phyloP scores from a whole-genome alignment of 2,329 filamentous ascomycete genomes.

The Aspergillus hiratsukae region DNA sequence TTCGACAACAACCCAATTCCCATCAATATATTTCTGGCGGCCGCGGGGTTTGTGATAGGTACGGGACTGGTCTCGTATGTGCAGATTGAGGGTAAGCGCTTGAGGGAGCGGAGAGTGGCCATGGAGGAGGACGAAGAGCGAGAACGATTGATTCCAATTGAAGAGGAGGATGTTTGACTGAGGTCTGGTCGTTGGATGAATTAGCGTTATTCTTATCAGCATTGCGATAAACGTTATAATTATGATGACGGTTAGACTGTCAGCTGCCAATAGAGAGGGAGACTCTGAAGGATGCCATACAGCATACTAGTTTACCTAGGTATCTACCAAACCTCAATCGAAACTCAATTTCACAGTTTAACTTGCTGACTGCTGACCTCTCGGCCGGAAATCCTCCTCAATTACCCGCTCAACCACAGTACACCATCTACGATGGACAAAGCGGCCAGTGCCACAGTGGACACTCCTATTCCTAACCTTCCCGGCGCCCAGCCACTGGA shows the following conservation, averaged over 20 bases:
- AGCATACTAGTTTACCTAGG: background rate
- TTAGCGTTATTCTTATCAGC: background rate
- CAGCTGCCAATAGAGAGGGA: no score
- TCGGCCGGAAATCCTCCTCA: no score
- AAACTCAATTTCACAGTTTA: background rate
- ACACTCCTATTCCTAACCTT: background rate
- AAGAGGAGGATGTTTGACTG: constrained; percentile 16
- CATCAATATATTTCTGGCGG: constrained; percentile 66
- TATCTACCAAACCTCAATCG: background rate
- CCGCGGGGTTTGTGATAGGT: constrained; percentile 61
- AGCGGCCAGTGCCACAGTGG: background rate
- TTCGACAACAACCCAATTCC: constrained; percentile 72
- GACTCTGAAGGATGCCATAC: no score
- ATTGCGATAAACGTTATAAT: background rate
- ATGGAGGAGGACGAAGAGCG: constrained; percentile 21
- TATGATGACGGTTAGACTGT: background rate
- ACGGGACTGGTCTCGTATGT: constrained; percentile 64
- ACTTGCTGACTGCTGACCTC: background rate
- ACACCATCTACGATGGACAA: background rate
- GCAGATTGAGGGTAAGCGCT: constrained; percentile 14
- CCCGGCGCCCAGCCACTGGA: background rate
- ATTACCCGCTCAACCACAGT: no score
- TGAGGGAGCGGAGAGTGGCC: constrained; percentile 8
- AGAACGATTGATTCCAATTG: constrained; percentile 22
- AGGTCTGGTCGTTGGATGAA: constrained; percentile 1